These are phyloP conservation scores for Allium cepa DNA, from an alignment of 106 monocot species.

Conservation along the genomic window DNA sequence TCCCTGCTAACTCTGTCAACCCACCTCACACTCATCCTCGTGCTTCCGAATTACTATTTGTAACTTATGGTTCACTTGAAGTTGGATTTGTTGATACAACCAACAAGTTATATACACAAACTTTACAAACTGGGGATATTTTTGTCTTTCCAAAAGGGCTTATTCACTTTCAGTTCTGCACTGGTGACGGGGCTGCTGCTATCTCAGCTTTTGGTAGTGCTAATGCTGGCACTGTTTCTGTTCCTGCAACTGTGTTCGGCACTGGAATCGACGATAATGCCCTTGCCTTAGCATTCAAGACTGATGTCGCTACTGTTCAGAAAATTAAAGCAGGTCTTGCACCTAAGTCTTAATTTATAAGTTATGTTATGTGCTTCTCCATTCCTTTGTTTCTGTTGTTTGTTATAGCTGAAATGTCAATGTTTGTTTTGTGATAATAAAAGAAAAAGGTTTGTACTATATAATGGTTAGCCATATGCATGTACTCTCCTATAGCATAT, in stretches of 20 bases:
- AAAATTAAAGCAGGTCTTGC: slow-evolving; percentile 2
- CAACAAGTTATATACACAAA: slow-evolving; percentile 12
- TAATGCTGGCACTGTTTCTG: slow-evolving; percentile 9
- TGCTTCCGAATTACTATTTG: slow-evolving; percentile 7
- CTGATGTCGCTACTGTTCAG: slow-evolving; percentile 13
- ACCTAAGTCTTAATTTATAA: not conserved
- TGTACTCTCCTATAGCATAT: no score
- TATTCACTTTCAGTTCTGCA: slow-evolving; percentile 10
- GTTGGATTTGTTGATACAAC: slow-evolving; percentile 15
- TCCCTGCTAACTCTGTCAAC: not conserved
- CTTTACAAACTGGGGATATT: slow-evolving; percentile 7
- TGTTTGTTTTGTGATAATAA: no score
- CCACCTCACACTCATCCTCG: slow-evolving; percentile 21
- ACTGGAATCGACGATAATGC: slow-evolving; percentile 9
- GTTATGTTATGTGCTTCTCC: no score
- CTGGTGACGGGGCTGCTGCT: slow-evolving; percentile 4
- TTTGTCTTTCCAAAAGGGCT: slow-evolving; percentile 20
- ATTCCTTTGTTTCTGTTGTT: no score
- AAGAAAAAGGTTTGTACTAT: no score
- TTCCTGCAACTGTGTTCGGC: slow-evolving; percentile 10
- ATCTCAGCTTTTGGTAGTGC: slow-evolving; percentile 19
- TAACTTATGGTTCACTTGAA: slow-evolving; percentile 1
- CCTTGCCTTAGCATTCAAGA: slow-evolving; percentile 15
- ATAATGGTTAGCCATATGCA: no score
- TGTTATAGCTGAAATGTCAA: no score